Conservation (phyloP, 2,329 filamentous ascomycete genomes). For the Alternaria brassicae region DNA sequence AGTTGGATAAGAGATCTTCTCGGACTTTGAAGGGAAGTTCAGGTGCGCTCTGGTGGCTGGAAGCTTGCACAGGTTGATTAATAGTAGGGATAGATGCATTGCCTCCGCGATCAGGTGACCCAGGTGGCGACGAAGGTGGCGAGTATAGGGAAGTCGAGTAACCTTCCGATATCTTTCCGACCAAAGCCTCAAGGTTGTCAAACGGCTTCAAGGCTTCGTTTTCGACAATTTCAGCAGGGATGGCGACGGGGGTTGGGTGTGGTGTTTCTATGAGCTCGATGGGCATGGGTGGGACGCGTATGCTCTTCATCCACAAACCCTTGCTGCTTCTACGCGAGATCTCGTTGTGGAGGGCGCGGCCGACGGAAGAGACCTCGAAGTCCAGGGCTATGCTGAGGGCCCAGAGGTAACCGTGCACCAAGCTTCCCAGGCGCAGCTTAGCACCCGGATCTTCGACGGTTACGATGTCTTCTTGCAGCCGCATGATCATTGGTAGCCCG, state of each 20-base stretch:
- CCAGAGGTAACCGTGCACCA: conserved; percentile 92
- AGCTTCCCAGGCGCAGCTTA: conserved; percentile 80
- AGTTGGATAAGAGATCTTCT: conserved; percentile 79
- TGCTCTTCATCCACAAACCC: conserved; percentile 78
- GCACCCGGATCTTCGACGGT: conserved; percentile 69
- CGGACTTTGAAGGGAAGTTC: conserved; percentile 71
- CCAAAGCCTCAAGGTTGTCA: conserved; percentile 73
- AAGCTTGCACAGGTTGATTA: conserved; percentile 34
- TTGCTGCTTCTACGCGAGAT: conserved; percentile 76
- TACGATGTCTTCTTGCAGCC: conserved; percentile 83
- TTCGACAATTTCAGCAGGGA: conserved; percentile 38
- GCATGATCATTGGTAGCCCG: conserved; percentile 87
- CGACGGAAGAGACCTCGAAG: conserved; percentile 73
- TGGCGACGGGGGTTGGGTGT: conserved; percentile 29
- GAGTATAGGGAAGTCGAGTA: conserved; percentile 71
- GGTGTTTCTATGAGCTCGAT: conserved; percentile 64
- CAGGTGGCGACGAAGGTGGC: conserved; percentile 72
- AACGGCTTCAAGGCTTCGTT: conserved; percentile 69
- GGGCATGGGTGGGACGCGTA: conserved; percentile 72
- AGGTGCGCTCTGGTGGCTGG: conserved; percentile 34
- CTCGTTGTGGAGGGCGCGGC: conserved; percentile 75
- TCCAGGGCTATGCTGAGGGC: conserved; percentile 77
- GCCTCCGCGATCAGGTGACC: conserved; percentile 71
- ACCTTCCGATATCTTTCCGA: conserved; percentile 74
- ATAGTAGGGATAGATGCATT: conserved; percentile 58